Base-by-base conservation (phyloP, 192 early-diverging fungal genomes). In the Oehlia diaphana region DNA sequence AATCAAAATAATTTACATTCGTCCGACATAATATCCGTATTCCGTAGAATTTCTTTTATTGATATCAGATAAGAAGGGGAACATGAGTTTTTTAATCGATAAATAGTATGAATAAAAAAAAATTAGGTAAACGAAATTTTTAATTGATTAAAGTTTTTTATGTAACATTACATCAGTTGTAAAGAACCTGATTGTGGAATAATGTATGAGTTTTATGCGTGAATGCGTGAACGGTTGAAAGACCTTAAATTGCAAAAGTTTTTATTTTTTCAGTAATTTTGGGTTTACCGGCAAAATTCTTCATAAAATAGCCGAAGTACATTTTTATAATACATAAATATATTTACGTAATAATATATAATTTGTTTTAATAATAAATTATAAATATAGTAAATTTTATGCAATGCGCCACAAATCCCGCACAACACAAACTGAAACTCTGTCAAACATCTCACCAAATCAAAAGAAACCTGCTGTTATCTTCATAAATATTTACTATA, bases 101-200 rank as follows among this genome's bases (percentile, higher is more conserved):
- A 21, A 16, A 21, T 16, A 19, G 39, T 12, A 47, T 47, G 10
- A 12, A 31, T 31, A 31, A 31, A 47, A 47, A 47, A 47, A 47
- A 16, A 5, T 19, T 7, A 58, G 14, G 16, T 58, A 16, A 58
- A 21, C 19, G 53, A 21, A 19, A 58, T 58, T 58, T 58, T 6
- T 58, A 53, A 53, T 58, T 58, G 16, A 19, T 58, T 58, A 58
- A 58, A 21, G 53, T 58, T 58, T 58, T 6, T 58, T 21, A 58
- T 58, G 53, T 58, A 58, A 58, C 53, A 58, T 58, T 58, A 21
- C 53, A 58, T 58, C 16, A 21, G 53, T 58, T 58, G 5, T 58
- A 58, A 58, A 58, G 53, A 58, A 58, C 53, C 53, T 58, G 53
- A 58, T 58, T 58, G 53, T 58, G 53, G 53, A 58, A 58, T 58